Percentiles rank a stretch among this genome's conserved stretches.
Evolutionary conservation across 495 filamentous ascomycete genomes (phyloP).

Genomic region (Choiromyces venosus): DNA sequence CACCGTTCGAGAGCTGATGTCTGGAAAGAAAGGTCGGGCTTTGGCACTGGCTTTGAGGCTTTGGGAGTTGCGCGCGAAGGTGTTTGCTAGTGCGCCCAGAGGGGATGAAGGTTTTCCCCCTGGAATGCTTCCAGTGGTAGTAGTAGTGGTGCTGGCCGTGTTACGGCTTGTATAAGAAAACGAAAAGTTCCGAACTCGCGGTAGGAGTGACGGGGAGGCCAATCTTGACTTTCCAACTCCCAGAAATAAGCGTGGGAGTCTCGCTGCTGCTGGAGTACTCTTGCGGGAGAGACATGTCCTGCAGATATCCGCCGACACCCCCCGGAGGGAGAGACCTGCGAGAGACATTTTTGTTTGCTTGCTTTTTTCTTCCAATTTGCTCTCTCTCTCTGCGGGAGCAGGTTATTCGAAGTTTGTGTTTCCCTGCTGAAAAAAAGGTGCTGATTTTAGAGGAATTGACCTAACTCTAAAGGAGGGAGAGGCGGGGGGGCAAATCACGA

Average conservation of each 20-base stretch:
- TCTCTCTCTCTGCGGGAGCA: not conserved
- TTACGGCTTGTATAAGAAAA: slow-evolving; percentile 20
- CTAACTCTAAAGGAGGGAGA: not conserved
- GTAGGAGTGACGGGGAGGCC: not conserved
- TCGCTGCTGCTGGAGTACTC: no score
- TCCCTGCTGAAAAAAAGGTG: not conserved
- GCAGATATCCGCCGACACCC: not conserved
- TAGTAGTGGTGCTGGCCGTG: not conserved
- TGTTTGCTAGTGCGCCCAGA: slow-evolving; percentile 30
- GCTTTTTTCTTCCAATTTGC: not conserved
- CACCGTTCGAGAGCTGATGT: slow-evolving; percentile 64
- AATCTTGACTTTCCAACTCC: not conserved
- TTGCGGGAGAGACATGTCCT: not conserved
- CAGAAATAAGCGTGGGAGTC: not conserved
- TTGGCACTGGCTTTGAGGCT: slow-evolving; percentile 15
- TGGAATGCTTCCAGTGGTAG: not conserved
- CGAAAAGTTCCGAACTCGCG: slow-evolving; percentile 21
- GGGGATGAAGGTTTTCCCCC: slow-evolving; percentile 21
- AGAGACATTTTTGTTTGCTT: not conserved
- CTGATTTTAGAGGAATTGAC: not conserved
- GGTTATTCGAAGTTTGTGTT: not conserved
- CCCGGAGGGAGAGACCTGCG: not conserved
- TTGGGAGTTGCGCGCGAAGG: slow-evolving; percentile 23
- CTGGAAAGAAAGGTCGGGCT: slow-evolving; percentile 55
- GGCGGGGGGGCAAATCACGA: not conserved